phyloP scores from a whole-genome alignment of 1,284 basidiomycete species.

The Moesziomyces sp. region DNA sequence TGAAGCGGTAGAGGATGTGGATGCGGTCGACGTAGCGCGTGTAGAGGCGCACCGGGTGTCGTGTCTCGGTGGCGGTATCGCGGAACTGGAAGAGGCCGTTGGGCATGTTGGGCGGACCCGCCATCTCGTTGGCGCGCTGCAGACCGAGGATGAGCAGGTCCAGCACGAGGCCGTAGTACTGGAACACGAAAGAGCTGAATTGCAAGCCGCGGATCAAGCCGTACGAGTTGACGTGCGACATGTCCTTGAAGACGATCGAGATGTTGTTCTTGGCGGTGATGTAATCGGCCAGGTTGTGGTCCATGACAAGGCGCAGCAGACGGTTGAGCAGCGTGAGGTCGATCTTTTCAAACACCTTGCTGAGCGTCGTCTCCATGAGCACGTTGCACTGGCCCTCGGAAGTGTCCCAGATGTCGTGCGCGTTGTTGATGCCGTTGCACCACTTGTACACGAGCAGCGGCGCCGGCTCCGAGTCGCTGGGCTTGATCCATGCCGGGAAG shows the following conservation, averaged over 20 bases:
- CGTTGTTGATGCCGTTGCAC: conserved; percentile 68
- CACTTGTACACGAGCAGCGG: conserved; percentile 68
- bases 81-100: conserved; percentile 67
- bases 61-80: conserved; percentile 61
- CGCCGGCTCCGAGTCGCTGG: conserved; percentile 66
- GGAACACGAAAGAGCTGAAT: conserved; percentile 67
- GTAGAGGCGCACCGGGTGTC: conserved; percentile 66
- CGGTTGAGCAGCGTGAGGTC: conserved; percentile 67
- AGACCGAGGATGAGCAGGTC: conserved; percentile 66
- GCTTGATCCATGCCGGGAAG: conserved; percentile 68
- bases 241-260: conserved; percentile 67
- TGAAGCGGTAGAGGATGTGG: conserved; percentile 89
- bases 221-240: conserved; percentile 67
- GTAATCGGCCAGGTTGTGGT: conserved; percentile 67
- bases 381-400: conserved; percentile 66
- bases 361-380: conserved; percentile 67
- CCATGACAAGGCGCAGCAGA: conserved; percentile 67
- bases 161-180: conserved; percentile 67
- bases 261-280: conserved; percentile 68
- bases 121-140: conserved; percentile 66
- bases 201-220: conserved; percentile 67
- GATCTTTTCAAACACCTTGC: conserved; percentile 67
- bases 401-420: conserved; percentile 65
- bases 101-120: conserved; percentile 65
- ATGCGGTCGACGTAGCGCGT: conserved; percentile 67